Evolutionary conservation across 2,329 filamentous ascomycete genomes (phyloP).

Genomic region (Paracorniculantispora psalliotae): DNA sequence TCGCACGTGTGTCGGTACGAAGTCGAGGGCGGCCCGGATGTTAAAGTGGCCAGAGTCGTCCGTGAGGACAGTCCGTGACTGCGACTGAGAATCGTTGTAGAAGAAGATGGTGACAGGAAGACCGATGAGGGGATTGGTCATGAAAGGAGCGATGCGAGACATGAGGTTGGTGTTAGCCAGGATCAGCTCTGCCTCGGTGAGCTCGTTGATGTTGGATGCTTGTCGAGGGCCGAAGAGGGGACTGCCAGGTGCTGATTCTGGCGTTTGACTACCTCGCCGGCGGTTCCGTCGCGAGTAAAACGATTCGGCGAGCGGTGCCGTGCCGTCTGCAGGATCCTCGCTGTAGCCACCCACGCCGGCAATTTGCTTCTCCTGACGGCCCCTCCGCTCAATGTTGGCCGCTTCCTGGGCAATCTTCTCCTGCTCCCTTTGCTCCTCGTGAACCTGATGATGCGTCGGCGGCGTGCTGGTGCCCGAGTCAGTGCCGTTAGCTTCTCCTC

Average conservation of each 20-base stretch:
- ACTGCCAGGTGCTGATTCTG: slow-evolving; percentile 38
- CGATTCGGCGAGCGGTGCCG: slow-evolving; percentile 27
- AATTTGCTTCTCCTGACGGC: slow-evolving; percentile 64
- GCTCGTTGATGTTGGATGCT: slow-evolving; percentile 43
- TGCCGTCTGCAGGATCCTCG: slow-evolving; percentile 52
- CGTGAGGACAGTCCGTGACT: slow-evolving; percentile 78
- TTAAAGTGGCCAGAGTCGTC: slow-evolving; percentile 87
- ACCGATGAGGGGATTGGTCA: slow-evolving; percentile 74
- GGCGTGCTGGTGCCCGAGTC: slow-evolving; percentile 18
- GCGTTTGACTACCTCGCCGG: slow-evolving; percentile 30
- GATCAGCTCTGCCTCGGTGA: slow-evolving; percentile 70
- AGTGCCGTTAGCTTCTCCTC: slow-evolving; percentile 30
- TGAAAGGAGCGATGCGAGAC: slow-evolving; percentile 80
- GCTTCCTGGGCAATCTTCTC: slow-evolving; percentile 71
- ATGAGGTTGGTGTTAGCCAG: slow-evolving; percentile 83
- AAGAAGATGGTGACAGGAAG: slow-evolving; percentile 89
- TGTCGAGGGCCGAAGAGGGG: slow-evolving; percentile 37
- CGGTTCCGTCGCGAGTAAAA: slow-evolving; percentile 23
- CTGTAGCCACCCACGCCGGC: slow-evolving; percentile 71
- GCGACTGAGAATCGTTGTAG: slow-evolving; percentile 78
- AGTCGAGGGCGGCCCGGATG: slow-evolving; percentile 74
- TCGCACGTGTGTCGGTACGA: slow-evolving; percentile 83
- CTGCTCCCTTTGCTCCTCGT: slow-evolving; percentile 49
- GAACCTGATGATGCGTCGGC: slow-evolving; percentile 23
- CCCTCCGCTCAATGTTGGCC: slow-evolving; percentile 67